Evolutionary conservation across 192 early-diverging fungal genomes (phyloP).

Genomic region (Backusella macrospora): DNA sequence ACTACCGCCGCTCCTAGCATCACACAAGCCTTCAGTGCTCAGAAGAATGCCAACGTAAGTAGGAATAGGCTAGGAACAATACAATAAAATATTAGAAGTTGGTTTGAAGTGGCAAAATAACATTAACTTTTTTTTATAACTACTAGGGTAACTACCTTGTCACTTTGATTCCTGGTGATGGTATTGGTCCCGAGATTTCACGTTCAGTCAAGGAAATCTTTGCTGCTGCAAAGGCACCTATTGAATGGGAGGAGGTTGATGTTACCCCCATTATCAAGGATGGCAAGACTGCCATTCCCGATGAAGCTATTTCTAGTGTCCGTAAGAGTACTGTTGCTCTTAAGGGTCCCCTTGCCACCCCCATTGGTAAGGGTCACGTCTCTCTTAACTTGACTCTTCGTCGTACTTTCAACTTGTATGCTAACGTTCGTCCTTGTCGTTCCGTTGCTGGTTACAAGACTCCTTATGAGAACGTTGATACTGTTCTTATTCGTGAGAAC

Average conservation of each 20-base stretch:
- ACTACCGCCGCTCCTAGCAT: slow-evolving; percentile 49
- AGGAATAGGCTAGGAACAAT: not conserved
- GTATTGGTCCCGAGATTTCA: slow-evolving; percentile 97
- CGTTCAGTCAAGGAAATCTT: slow-evolving; percentile 91
- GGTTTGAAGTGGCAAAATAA: not conserved
- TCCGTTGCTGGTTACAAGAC: slow-evolving; percentile 97
- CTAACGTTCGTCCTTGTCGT: slow-evolving; percentile 98
- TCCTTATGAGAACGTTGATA: slow-evolving; percentile 94
- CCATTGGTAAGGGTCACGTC: slow-evolving; percentile 98
- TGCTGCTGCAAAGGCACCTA: slow-evolving; percentile 88
- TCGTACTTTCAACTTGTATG: slow-evolving; percentile 97
- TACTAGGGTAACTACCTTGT: slow-evolving; percentile 80
- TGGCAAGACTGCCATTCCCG: slow-evolving; percentile 92
- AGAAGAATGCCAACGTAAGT: slow-evolving; percentile 61
- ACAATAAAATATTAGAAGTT: not conserved
- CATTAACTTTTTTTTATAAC: not conserved
- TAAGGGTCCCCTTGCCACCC: slow-evolving; percentile 97
- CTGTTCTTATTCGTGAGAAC: slow-evolving; percentile 99
- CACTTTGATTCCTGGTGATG: slow-evolving; percentile 81
- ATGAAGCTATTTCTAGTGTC: slow-evolving; percentile 88
- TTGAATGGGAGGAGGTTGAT: slow-evolving; percentile 95
- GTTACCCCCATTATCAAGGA: slow-evolving; percentile 92
- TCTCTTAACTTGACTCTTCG: slow-evolving; percentile 87
- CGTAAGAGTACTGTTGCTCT: slow-evolving; percentile 96
- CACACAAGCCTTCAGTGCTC: slow-evolving; percentile 55